Conservation (phyloP, 2,329 filamentous ascomycete species). For the Diaporthe helianthi region DNA sequence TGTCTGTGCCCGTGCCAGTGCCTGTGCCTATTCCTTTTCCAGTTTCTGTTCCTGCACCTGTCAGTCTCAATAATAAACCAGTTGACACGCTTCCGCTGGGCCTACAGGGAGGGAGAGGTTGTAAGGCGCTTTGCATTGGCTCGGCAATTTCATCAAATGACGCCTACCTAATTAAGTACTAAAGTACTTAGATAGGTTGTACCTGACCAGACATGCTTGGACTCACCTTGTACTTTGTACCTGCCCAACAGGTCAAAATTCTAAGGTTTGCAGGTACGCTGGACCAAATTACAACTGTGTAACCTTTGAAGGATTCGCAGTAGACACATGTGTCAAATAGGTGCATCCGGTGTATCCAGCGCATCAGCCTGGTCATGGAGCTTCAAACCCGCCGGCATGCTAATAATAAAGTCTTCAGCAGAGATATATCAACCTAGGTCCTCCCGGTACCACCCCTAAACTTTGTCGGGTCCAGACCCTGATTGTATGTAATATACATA, state of each 20-base stretch:
- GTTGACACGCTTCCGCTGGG: constrained; percentile 30
- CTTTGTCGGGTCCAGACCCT: neutral
- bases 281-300: too few species aligned
- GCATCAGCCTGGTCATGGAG: neutral
- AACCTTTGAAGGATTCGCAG: too few species aligned
- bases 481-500: neutral
- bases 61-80: too few species aligned
- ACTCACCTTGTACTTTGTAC: neutral
- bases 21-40: neutral
- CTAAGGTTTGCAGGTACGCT: too few species aligned
- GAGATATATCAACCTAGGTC: neutral
- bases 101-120: constrained; percentile 3
- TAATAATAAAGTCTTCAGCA: constrained; percentile 6
- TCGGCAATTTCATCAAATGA: constrained; percentile 26
- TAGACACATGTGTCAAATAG: neutral
- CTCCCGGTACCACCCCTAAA: neutral
- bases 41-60: constrained; percentile 16
- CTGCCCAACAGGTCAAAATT: neutral
- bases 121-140: constrained; percentile 27
- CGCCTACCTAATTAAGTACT: neutral
- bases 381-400: neutral
- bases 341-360: neutral
- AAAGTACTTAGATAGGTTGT: neutral
- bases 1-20: neutral
- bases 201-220: neutral